Evolutionary conservation across 371 early-diverging fungal genomes (phyloP).

Genomic region (Mortierella sp.): DNA sequence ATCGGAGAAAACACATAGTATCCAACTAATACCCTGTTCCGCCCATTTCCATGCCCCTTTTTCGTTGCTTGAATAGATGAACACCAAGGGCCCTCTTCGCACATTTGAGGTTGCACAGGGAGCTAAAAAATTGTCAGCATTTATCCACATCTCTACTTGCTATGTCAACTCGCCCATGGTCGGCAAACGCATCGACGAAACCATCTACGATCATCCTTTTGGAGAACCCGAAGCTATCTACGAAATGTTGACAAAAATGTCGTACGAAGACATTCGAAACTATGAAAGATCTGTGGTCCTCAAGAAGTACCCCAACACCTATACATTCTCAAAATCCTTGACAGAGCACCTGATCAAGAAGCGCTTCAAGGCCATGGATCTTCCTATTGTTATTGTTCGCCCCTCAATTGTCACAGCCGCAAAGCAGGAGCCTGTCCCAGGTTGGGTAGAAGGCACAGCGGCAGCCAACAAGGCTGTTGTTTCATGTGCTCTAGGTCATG

Average conservation of each 20-base stretch:
- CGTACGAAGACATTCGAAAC: conserved; percentile 42
- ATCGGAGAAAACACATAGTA: too few species aligned
- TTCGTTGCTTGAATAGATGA: conserved; percentile 48
- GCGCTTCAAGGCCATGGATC: conserved; percentile 57
- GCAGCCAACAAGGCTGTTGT: conserved; percentile 62
- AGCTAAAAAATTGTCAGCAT: conserved; percentile 60
- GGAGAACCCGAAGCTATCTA: conserved; percentile 63
- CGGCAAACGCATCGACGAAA: conserved; percentile 62
- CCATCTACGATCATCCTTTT: conserved; percentile 63
- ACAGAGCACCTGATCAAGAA: conserved; percentile 67
- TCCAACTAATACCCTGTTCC: too few species aligned
- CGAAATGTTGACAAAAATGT: conserved; percentile 64
- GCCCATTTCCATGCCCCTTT: neutral
- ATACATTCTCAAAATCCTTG: conserved; percentile 68
- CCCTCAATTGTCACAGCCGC: conserved; percentile 68
- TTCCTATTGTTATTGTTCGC: conserved; percentile 68
- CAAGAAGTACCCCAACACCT: conserved; percentile 64
- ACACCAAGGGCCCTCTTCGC: conserved; percentile 66
- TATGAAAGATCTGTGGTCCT: conserved; percentile 42
- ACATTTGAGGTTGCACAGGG: conserved; percentile 66
- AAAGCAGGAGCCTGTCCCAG: conserved; percentile 67
- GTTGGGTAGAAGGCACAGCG: conserved; percentile 77
- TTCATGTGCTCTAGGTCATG: conserved; percentile 49
- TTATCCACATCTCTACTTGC: conserved; percentile 67
- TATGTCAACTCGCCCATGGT: conserved; percentile 61